A percentile compares a stretch with the other conserved stretches of the same genome.
Conservation (phyloP, 2,329 filamentous ascomycete genomes). For the Fusarium nurragi region DNA sequence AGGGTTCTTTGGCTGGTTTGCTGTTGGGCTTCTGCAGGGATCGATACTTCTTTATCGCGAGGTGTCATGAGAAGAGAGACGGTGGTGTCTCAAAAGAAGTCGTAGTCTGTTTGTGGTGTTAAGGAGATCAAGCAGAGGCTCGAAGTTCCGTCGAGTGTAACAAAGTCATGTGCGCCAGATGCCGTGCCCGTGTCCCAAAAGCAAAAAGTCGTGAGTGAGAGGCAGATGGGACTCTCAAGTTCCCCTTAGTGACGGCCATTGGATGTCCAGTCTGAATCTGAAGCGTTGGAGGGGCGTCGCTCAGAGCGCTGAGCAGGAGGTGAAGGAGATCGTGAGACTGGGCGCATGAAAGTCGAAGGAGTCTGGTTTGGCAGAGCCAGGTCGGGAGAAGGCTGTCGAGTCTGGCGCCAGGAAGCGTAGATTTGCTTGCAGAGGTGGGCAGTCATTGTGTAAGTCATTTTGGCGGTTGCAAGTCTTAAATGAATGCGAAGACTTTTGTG, state of each 20-base stretch:
- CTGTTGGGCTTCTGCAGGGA: constrained; percentile 2
- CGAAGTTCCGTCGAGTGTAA: constrained; percentile 8
- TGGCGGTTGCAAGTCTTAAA: constrained; percentile 30
- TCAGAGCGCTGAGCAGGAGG: constrained; percentile 42
- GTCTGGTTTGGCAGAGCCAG: constrained; percentile 43
- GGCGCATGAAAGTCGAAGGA: constrained; percentile 41
- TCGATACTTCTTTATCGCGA: not conserved
- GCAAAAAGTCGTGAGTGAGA: constrained; percentile 18
- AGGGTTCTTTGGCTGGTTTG: not conserved
- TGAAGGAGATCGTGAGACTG: constrained; percentile 42
- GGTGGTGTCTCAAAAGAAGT: not conserved
- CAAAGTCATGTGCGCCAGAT: constrained; percentile 22
- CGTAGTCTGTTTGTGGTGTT: not conserved
- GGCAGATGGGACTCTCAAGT: not conserved
- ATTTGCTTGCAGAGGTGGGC: constrained; percentile 69
- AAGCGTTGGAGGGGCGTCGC: constrained; percentile 40
- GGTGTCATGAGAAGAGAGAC: not conserved
- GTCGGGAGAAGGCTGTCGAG: constrained; percentile 54
- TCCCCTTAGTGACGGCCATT: constrained; percentile 32
- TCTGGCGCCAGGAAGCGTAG: constrained; percentile 66
- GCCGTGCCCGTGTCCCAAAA: constrained; percentile 18
- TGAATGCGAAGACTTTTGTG: not conserved
- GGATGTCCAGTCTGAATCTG: constrained; percentile 40
- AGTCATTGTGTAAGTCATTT: constrained; percentile 70
- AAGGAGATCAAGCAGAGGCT: not conserved